Evolutionary conservation across 441 rosid species (phyloP).

Genomic region (Sinapis alba): DNA sequence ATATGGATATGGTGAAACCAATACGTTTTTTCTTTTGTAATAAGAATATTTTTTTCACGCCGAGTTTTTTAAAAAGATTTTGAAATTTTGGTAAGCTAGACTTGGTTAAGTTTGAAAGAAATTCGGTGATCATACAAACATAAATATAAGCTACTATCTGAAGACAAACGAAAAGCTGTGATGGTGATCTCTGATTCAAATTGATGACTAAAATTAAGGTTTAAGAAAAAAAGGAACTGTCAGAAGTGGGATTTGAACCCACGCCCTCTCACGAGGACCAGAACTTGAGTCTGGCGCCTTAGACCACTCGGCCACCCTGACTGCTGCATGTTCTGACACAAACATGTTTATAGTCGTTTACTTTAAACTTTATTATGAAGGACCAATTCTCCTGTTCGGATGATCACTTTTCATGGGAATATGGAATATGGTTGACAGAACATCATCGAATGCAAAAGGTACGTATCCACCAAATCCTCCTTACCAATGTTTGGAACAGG

Average conservation of each 20-base stretch:
- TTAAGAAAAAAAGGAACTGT: neutral
- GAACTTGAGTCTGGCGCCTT: conserved; percentile 99
- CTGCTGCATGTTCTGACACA: conserved; percentile 27
- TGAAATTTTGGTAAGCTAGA: neutral
- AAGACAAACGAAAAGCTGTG: neutral
- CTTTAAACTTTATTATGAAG: neutral
- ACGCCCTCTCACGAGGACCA: conserved; percentile 87
- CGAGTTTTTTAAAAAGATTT: neutral
- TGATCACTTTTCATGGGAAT: neutral
- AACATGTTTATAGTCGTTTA: no score
- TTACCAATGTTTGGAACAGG: neutral
- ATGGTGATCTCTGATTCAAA: neutral
- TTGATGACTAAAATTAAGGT: neutral
- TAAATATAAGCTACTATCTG: neutral
- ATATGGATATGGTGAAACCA: neutral
- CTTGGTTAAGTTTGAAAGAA: neutral
- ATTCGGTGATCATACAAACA: neutral
- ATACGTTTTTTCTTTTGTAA: conserved; percentile 7
- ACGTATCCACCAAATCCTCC: neutral
- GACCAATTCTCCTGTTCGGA: neutral
- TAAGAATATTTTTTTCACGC: neutral
- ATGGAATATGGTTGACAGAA: neutral
- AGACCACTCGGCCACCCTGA: conserved; percentile 99
- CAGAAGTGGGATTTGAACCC: conserved; percentile 65
- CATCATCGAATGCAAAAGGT: neutral